Evolutionary conservation across 2,329 filamentous ascomycete genomes (phyloP), one percentile per base, ranked within the genome.

Genomic region (Nigrospora osmanthi): DNA sequence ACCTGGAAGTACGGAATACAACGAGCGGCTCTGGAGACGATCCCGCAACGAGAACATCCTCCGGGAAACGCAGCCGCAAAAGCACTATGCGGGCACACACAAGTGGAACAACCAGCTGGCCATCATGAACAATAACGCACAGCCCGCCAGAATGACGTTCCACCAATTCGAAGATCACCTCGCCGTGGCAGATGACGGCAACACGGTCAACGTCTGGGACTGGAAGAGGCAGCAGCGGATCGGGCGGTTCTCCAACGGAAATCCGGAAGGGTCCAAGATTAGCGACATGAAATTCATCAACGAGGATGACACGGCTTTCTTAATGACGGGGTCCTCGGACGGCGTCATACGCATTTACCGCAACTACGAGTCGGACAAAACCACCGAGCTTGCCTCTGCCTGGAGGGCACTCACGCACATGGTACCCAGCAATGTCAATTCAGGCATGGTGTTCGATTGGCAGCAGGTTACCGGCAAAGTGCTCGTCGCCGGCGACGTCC

Each of bases 141-240:
- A 96, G 61, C 91, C 93, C 0, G 81, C 84, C 51, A 94, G 90
- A 68, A 87, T 98, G 83, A 86, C 87, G 6, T 95, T 97, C 63
- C 93, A 98, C 66, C 93, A 98, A 61, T 98, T 96, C 56, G 93
- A 98, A 61, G 87, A 96, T 58, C 90, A 97, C 60, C 77, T 98
- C 16, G 88, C 93, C 1, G 89, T 96, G 12, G 88, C 89, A 12
- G 93, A 98, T 64, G 90, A 95, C 56, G 82, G 86, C 45, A 94
- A 98, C 64, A 94, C 84, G 4, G 82, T 97, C 54, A 83, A 80
- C 47, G 80, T 98, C 30, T 97, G 93, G 87, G 93, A 98, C 63
- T 98, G 90, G 86, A 83, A 89, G 65, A 80, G 78, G 44, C 81
- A 85, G 52, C 76, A 75, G 41, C 80, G 84, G 32, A 71, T 95